These are phyloP conservation scores for Paspalum notatum DNA, from an alignment of 176 grass and related monocot species.

Conservation along the genomic window DNA sequence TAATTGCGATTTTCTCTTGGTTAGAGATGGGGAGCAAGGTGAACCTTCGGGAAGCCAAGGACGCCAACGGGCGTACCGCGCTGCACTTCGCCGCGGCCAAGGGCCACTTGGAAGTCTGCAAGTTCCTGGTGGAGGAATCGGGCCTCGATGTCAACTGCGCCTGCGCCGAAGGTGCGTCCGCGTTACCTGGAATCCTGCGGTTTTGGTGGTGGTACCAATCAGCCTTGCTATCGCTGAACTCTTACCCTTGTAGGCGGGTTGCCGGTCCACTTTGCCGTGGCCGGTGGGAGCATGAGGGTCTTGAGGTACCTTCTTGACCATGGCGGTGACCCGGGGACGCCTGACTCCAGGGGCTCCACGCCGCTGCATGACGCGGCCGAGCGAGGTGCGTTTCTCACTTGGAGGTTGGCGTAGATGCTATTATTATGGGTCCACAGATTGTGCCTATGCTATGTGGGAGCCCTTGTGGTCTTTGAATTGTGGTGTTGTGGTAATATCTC, in stretches of 20 bases:
- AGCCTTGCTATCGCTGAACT: too few relatives aligned
- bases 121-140: slow-evolving; percentile 45
- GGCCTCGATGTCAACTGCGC: slow-evolving; percentile 32
- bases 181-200: too few relatives aligned
- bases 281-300: neutral
- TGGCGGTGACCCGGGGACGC: slow-evolving; percentile 35
- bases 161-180: too few relatives aligned
- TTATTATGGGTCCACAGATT: too few relatives aligned
- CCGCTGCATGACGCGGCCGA: slow-evolving; percentile 40
- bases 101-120: slow-evolving; percentile 38
- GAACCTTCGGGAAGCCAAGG: slow-evolving; percentile 26
- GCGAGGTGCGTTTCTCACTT: neutral
- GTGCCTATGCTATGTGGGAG: too few relatives aligned
- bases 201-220: too few relatives aligned
- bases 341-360: slow-evolving; percentile 13
- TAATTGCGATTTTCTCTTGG: too few relatives aligned
- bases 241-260: neutral
- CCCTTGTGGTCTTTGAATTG: neutral
- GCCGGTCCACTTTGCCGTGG: slow-evolving; percentile 9
- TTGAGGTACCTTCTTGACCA: slow-evolving; percentile 42
- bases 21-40: slow-evolving; percentile 6
- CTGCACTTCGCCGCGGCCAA: slow-evolving; percentile 48
- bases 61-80: slow-evolving; percentile 9
- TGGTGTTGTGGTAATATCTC: neutral
- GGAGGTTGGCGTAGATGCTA: neutral